phyloP scores from a whole-genome alignment of 2,329 filamentous ascomycete genomes.

The Trichoderma hamatum region DNA sequence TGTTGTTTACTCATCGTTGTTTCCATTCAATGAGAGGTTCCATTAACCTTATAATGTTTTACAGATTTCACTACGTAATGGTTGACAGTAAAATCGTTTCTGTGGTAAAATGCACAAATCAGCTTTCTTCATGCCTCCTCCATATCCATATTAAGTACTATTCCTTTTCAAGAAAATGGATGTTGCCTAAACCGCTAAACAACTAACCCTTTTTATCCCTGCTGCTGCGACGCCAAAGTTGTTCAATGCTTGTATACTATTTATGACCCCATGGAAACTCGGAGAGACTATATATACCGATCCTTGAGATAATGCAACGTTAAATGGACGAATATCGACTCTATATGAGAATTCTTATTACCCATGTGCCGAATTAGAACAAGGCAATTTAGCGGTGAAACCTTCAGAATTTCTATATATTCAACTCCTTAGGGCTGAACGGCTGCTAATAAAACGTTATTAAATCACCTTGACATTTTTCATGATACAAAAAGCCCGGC shows the following conservation, averaged over 20 bases:
- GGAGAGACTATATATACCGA: background rate
- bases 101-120: background rate
- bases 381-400: background rate
- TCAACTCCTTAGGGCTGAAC: background rate
- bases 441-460: background rate
- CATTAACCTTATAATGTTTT: no score
- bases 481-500: background rate
- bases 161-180: background rate
- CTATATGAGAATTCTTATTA: no score
- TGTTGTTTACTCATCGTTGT: no score
- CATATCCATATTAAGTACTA: background rate
- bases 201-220: background rate
- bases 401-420: background rate
- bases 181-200: background rate
- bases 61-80: no score
- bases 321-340: background rate
- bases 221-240: background rate
- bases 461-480: background rate
- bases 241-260: background rate
- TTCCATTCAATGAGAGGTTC: no score
- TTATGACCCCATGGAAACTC: background rate
- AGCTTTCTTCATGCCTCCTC: background rate
- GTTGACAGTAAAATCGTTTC: background rate
- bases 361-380: background rate
- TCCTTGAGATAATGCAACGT: background rate